phyloP scores from a whole-genome alignment of 2,329 filamentous ascomycete species.

The Botrytis byssoidea region DNA sequence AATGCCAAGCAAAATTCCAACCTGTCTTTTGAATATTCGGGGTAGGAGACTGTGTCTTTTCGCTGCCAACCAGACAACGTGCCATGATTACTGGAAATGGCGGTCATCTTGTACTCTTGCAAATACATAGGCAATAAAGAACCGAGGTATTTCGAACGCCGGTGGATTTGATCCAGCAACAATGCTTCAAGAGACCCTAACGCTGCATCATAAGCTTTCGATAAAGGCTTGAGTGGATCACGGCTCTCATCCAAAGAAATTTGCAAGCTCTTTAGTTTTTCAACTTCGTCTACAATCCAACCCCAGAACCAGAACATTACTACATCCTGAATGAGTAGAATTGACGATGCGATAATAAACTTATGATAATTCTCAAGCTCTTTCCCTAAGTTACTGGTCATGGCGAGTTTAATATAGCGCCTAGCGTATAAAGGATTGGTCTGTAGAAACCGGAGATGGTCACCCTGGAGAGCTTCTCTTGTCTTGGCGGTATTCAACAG shows the following conservation, averaged over 20 bases:
- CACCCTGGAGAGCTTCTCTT: background rate
- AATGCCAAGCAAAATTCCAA: background rate
- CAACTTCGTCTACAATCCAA: background rate
- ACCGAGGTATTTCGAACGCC: background rate
- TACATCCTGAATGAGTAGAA: background rate
- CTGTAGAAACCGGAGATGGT: constrained; percentile 23
- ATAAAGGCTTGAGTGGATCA: background rate
- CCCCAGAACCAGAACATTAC: background rate
- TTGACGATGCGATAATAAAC: background rate
- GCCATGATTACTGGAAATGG: background rate
- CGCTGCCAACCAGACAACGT: background rate
- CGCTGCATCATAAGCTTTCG: background rate
- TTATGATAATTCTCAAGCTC: background rate
- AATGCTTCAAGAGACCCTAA: background rate
- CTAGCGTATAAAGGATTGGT: constrained; percentile 2
- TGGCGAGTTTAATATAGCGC: background rate
- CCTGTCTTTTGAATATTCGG: too few species aligned
- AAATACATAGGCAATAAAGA: background rate
- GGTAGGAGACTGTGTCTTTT: background rate
- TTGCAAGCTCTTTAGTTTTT: background rate
- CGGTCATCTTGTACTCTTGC: background rate
- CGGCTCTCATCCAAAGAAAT: background rate
- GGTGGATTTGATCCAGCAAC: background rate
- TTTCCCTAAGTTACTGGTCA: background rate
- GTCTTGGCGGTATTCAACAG: constrained; percentile 11